Base-by-base conservation (phyloP, 2,329 filamentous ascomycete genomes). In the Penicillium sp. region DNA sequence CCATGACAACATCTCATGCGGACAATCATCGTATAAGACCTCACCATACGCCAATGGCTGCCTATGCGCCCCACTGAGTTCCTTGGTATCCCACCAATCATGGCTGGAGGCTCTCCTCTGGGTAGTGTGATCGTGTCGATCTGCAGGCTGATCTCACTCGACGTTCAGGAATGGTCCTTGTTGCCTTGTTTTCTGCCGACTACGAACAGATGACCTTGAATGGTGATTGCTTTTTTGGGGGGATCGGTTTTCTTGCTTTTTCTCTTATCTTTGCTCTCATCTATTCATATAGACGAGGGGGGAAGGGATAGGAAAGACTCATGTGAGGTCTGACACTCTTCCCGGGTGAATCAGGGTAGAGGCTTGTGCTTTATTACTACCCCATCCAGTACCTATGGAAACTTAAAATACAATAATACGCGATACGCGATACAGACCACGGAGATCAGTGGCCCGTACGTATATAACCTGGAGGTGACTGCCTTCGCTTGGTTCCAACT, bases 1-100 rank as follows among this genome's bases (percentile, higher is more conserved):
- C 54, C 63, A 65, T 65, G 63, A 65, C 61, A 65, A 57, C 59
- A 59, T 65, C 52, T 26, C 53, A 56, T 63, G 62, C 61, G 59
- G 54, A 55, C 57, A 58, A 59, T 58, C 54, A 57, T 48, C 59
- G 50, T 44, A 64, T 57, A 26, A 16, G 22, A 46, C 21, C 50
- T 21, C 39, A 13, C 24, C 33, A 50, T 50, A 39, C 47, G 31
- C 47, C 31, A 33, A 50, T 50, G 48, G 44, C 22, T 50, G 31
- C 31, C 19, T 33, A 16, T 4, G 19, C 7, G 31, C 48, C 48
- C 33, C 29, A 49, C 26, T 7, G 21, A 7, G 19, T 49, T n/a
- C 44, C n/a, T 29, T 26, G 22, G 44, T 14, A n/a, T 26, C 44
- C 44, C 44, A 47, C 47, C 47, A 49, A 49, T 49, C 47, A 49